These are phyloP conservation scores for Tausonia pullulans DNA, from an alignment of 1,284 basidiomycete genomes.

Conservation along the genomic window DNA sequence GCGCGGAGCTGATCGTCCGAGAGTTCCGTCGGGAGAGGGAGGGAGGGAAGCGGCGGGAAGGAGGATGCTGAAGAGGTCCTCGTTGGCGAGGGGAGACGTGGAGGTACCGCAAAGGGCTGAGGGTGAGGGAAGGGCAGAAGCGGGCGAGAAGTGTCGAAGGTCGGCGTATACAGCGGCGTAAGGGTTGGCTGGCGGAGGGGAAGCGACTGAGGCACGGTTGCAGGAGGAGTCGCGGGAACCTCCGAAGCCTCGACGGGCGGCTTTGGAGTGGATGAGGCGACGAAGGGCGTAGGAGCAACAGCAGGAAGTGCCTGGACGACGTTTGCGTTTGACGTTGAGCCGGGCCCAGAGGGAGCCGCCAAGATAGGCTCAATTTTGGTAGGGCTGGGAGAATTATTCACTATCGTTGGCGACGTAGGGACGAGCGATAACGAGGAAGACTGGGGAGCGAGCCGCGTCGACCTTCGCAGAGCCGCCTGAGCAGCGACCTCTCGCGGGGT, in stretches of 20 bases:
- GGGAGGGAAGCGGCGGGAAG: not conserved
- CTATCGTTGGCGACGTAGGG: not conserved
- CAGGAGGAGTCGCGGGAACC: no score
- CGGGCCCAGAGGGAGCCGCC: not conserved
- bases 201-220: not conserved
- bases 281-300: not conserved
- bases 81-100: not conserved
- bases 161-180: not conserved
- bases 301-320: not conserved
- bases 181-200: not conserved
- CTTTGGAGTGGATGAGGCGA: not conserved
- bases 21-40: not conserved
- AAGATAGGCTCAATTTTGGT: not conserved
- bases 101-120: not conserved
- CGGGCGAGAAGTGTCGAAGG: not conserved
- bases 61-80: not conserved
- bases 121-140: not conserved
- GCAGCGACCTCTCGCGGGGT: constrained; percentile 11
- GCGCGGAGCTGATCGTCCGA: not conserved
- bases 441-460: not conserved
- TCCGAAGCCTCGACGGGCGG: not conserved
- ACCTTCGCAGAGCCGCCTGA: constrained; percentile 5
- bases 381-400: not conserved
- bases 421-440: not conserved
- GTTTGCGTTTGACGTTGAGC: not conserved